phyloP scores from a whole-genome alignment of 495 filamentous ascomycete genomes.

The Platismatia glauca region DNA sequence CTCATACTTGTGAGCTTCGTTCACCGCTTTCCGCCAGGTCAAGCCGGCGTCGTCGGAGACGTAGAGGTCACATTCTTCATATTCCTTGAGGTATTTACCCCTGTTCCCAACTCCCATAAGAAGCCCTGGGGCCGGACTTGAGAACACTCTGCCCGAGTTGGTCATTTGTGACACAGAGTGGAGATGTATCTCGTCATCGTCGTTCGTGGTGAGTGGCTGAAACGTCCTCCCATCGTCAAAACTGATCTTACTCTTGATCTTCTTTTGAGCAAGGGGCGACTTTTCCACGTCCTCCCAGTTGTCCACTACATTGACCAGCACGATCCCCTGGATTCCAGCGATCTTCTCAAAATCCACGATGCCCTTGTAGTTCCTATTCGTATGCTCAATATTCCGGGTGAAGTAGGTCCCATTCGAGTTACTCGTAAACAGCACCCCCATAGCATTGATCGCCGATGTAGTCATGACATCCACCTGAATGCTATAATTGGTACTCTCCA shows the following conservation, averaged over 20 bases:
- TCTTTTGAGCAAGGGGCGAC: constrained; percentile 41
- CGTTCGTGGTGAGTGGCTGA: constrained; percentile 48
- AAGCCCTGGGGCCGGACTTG: constrained; percentile 83
- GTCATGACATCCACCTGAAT: constrained; percentile 91
- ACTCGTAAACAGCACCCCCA: constrained; percentile 84
- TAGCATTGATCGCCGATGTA: constrained; percentile 48
- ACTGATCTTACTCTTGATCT: constrained; percentile 69
- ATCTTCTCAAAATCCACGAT: constrained; percentile 92
- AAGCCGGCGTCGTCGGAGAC: constrained; percentile 86
- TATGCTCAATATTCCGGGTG: constrained; percentile 78
- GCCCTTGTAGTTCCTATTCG: constrained; percentile 64
- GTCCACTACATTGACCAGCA: constrained; percentile 78
- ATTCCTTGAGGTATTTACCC: constrained; percentile 57
- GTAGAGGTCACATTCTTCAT: constrained; percentile 64
- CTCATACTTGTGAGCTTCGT: constrained; percentile 88
- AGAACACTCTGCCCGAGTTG: constrained; percentile 81
- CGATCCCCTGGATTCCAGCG: constrained; percentile 77
- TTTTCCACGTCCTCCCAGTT: constrained; percentile 68
- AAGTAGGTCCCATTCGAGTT: constrained; percentile 97
- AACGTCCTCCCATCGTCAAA: constrained; percentile 90
- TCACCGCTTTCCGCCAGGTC: constrained; percentile 64
- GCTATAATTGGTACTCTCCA: constrained; percentile 94
- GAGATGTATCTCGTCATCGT: constrained; percentile 59
- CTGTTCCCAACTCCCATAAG: constrained; percentile 90
- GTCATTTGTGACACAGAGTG: constrained; percentile 78